Base-by-base conservation (phyloP, 768 basidiomycete species). In the Suillus placidus region DNA sequence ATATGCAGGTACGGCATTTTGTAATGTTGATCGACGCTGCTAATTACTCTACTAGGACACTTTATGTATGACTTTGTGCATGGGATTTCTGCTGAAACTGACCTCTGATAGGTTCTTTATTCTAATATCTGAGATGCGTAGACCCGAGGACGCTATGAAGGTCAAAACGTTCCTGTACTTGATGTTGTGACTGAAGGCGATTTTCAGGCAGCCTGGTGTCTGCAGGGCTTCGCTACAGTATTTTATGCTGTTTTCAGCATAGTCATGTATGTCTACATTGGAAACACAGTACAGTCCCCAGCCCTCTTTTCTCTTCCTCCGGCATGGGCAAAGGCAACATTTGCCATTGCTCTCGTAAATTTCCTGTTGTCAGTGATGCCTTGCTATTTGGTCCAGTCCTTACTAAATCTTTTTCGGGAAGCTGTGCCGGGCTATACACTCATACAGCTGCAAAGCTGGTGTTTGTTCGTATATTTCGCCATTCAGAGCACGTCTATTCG, bases 91-190 rank as follows among this genome's bases (percentile, higher is more conserved):
- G 37, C 42, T 49, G 47, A 60, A 42, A n/a, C 58, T 65, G 54
- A 69, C 43, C n/a, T 57, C 2, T n/a, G 37, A 34, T 49, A 85
- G 84, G 82, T 86, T 86, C 70, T 86, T 86, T 68, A 81, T 86
- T 47, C 71, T 86, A n/a, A 85, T 85, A 37, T 86, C 85, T 16
- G 85, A 87, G 69, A 86, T 86, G 86, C 74, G 73, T 26, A 71
- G 68, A 34, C 84, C 86, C 1, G 71, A 81, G 67, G 84, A 86
- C 68, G 84, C 84, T 7, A 86, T 86, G 83, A 86, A 86, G 79
- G 85, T 84, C 63, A 23, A 16, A 45, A n/a, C 30, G 9, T 10
- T 10, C 4, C 23, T 52, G 20, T 51, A 6, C 7, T 45, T 42
- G 45, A 20, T 61, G 5, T 61, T 43, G 30, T 30, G 16, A 60